A percentile compares a stretch with the other conserved stretches of the same genome.
Evolutionary conservation across 1,139 yeast genomes (phyloP).

Genomic region (Suhomyces bribrorum): DNA sequence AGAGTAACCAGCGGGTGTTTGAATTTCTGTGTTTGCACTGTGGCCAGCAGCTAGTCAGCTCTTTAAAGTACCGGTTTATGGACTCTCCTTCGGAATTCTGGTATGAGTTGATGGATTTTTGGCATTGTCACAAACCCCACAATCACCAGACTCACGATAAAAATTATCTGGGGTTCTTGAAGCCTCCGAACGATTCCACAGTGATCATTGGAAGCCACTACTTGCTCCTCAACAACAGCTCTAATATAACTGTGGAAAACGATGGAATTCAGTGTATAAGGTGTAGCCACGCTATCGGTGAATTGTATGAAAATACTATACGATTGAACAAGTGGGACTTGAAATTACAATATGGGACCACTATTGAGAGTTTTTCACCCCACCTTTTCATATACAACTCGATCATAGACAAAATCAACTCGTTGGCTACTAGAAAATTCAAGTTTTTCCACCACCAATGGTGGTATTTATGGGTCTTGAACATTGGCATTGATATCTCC

Average conservation of each 20-base stretch:
- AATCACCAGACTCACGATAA: slow-evolving; percentile 20
- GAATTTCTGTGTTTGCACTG: slow-evolving; percentile 40
- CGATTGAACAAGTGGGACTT: slow-evolving; percentile 67
- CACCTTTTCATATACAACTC: slow-evolving; percentile 39
- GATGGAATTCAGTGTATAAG: slow-evolving; percentile 24
- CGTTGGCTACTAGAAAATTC: slow-evolving; percentile 47
- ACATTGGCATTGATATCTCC: slow-evolving; percentile 22
- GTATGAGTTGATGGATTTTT: slow-evolving; percentile 95
- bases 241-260: slow-evolving; percentile 10
- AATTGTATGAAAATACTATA: slow-evolving; percentile 21
- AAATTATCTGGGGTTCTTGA: slow-evolving; percentile 39
- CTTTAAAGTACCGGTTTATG: slow-evolving; percentile 35
- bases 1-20: slow-evolving; percentile 28
- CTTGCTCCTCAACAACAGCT: slow-evolving; percentile 40
- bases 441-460: slow-evolving; percentile 30
- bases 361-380: slow-evolving; percentile 30
- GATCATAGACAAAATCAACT: slow-evolving; percentile 47
- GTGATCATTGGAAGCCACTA: slow-evolving; percentile 63
- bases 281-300: slow-evolving; percentile 40
- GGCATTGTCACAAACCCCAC: slow-evolving; percentile 96
- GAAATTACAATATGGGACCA: slow-evolving; percentile 23
- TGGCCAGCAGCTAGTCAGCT: slow-evolving; percentile 25
- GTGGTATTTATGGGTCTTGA: slow-evolving; percentile 25
- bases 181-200: slow-evolving; percentile 42
- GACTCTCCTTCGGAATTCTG: slow-evolving; percentile 92